Conservation (phyloP, 2,329 filamentous ascomycete species). For the Claviceps pazoutovae region DNA sequence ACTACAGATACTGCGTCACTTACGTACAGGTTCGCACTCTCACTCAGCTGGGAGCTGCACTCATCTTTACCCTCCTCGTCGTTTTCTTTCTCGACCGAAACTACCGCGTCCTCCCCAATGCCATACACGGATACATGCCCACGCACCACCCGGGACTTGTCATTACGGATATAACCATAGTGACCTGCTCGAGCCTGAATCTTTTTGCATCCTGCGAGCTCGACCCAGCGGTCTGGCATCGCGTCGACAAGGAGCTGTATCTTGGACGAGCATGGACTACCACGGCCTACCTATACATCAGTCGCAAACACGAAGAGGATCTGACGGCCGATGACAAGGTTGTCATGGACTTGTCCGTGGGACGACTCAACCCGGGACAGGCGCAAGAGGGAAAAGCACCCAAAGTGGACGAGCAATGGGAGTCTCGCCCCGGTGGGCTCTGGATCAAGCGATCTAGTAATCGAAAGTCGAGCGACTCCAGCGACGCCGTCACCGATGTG, state of each 20-base stretch:
- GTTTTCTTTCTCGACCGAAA: constrained; percentile 76
- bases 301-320: constrained; percentile 76
- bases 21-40: constrained; percentile 48
- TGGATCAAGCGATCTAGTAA: constrained; percentile 70
- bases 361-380: constrained; percentile 50
- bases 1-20: background rate
- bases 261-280: constrained; percentile 60
- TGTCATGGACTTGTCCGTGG: constrained; percentile 64
- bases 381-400: constrained; percentile 8
- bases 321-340: constrained; percentile 61
- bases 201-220: constrained; percentile 63
- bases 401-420: constrained; percentile 51
- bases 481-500: constrained; percentile 61
- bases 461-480: constrained; percentile 60
- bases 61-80: constrained; percentile 53
- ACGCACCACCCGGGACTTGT: constrained; percentile 72
- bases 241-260: constrained; percentile 80
- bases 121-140: constrained; percentile 77
- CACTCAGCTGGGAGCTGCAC: constrained; percentile 57
- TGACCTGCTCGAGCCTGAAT: constrained; percentile 62
- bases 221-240: constrained; percentile 59
- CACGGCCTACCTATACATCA: constrained; percentile 68
- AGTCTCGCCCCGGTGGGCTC: constrained; percentile 59
- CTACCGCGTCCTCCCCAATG: constrained; percentile 72
- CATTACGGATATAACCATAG: constrained; percentile 72